phyloP scores from a whole-genome alignment of 1,284 basidiomycete genomes.

The Ustilago trichophora region DNA sequence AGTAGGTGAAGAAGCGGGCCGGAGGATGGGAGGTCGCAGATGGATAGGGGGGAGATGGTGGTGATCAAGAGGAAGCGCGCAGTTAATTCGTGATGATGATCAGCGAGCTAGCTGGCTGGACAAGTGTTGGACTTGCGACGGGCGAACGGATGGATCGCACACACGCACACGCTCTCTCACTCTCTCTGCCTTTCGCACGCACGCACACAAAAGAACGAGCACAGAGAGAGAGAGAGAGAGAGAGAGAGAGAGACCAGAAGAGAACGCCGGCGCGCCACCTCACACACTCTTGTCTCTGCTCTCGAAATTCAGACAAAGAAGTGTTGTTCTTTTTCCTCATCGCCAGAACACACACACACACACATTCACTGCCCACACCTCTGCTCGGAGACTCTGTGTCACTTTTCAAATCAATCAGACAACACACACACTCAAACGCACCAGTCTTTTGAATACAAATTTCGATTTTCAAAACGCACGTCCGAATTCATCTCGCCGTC shows the following conservation, averaged over 20 bases:
- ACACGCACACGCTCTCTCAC: not conserved
- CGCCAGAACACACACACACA: not conserved
- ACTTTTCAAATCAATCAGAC: no score
- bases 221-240: not conserved
- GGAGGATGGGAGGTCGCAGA: constrained; percentile 7
- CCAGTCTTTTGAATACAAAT: no score
- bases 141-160: not conserved
- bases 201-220: not conserved
- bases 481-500: no score
- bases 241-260: no score
- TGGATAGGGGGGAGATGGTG: constrained; percentile 14
- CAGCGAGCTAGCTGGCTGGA: not conserved
- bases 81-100: constrained; percentile 13
- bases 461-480: constrained; percentile 14
- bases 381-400: no score
- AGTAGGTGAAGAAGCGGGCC: constrained; percentile 16
- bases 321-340: constrained; percentile 11
- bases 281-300: not conserved
- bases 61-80: constrained; percentile 12
- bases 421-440: no score
- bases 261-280: no score
- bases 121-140: constrained; percentile 41
- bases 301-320: not conserved
- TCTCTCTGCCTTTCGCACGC: not conserved
- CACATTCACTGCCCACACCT: no score